Conservation (phyloP, 2,329 filamentous ascomycete species). For the Fusarium chuoi region DNA sequence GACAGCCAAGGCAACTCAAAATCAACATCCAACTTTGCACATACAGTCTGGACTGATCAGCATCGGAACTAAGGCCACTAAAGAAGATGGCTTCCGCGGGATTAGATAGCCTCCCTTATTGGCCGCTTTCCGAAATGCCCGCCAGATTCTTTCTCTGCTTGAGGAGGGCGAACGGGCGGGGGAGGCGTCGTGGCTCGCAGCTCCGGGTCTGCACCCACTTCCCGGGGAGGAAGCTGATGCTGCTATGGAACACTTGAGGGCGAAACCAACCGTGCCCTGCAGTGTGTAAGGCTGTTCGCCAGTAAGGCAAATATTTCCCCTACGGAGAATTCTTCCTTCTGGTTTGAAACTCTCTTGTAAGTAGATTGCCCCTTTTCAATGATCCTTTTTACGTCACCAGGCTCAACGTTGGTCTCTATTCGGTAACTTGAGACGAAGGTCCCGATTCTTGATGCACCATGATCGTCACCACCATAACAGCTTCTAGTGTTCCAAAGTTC, state of each 20-base stretch:
- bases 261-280: neutral
- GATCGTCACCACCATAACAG: neutral
- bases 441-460: no score
- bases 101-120: neutral
- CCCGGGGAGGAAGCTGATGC: no score
- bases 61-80: neutral
- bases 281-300: neutral
- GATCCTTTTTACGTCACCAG: fast-evolving
- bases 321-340: no score
- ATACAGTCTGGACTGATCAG: neutral
- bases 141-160: no score
- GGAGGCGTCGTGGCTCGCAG: no score
- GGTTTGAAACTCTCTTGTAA: no score
- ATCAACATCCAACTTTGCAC: neutral
- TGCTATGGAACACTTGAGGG: neutral
- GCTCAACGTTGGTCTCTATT: neutral
- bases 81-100: neutral
- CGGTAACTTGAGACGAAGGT: no score
- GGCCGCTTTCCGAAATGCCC: neutral
- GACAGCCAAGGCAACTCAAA: neutral
- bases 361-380: neutral
- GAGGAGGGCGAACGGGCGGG: neutral
- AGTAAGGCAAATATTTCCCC: no score
- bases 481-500: neutral
- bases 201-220: neutral